Conservation (phyloP, 2,329 filamentous ascomycete genomes). For the Fusarium sp. region DNA sequence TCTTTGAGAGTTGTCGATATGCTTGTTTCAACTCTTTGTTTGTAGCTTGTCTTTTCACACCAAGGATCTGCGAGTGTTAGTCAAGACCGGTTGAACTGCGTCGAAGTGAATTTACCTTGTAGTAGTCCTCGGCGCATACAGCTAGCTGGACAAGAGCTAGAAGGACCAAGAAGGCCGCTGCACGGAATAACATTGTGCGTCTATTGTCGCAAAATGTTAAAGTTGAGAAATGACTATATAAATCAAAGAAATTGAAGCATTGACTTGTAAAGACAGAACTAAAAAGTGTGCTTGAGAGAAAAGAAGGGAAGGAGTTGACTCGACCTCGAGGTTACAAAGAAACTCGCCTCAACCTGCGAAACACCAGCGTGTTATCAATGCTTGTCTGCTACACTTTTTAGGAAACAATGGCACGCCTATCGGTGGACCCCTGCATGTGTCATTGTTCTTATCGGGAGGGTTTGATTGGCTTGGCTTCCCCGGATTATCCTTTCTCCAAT, state of each 20-base stretch:
- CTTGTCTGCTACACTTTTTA: constrained; percentile 32
- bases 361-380: constrained; percentile 54
- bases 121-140: constrained; percentile 77
- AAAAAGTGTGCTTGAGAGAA: constrained; percentile 8
- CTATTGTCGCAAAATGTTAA: constrained; percentile 26
- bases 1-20: constrained; percentile 92
- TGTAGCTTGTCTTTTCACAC: constrained; percentile 79
- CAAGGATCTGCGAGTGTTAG: constrained; percentile 71
- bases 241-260: not conserved
- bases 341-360: constrained; percentile 25
- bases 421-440: constrained; percentile 20
- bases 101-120: constrained; percentile 67
- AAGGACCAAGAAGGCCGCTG: constrained; percentile 62
- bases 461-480: constrained; percentile 33
- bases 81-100: not conserved
- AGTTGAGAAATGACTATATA: not conserved
- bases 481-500: constrained; percentile 41
- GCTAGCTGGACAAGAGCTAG: constrained; percentile 65
- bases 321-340: constrained; percentile 15
- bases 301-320: constrained; percentile 11
- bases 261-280: not conserved
- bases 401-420: constrained; percentile 30
- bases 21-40: constrained; percentile 94
- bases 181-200: constrained; percentile 63
- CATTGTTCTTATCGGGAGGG: constrained; percentile 33